These are phyloP conservation scores for Daldinia eschscholtzii DNA, from an alignment of 2,329 filamentous ascomycete genomes.

Conservation along the genomic window DNA sequence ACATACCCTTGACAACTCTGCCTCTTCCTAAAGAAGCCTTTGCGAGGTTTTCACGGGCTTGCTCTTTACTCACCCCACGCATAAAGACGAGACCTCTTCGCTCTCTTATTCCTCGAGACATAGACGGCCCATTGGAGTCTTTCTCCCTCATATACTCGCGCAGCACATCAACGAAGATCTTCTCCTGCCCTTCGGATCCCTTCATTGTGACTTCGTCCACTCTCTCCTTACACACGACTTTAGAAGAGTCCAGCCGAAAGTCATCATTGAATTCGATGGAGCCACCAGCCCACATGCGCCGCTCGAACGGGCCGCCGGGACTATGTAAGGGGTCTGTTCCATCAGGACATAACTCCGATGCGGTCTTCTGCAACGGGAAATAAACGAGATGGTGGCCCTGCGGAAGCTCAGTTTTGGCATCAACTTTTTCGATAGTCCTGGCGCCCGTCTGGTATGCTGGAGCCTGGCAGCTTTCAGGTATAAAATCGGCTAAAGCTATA, in stretches of 20 bases:
- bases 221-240: constrained; percentile 61
- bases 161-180: constrained; percentile 65
- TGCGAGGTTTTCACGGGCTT: constrained; percentile 38
- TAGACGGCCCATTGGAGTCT: constrained; percentile 42
- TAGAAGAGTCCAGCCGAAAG: constrained; percentile 57
- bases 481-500: constrained; percentile 69
- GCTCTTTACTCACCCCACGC: constrained; percentile 49
- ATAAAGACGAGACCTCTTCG: constrained; percentile 67
- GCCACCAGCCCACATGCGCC: constrained; percentile 92
- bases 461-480: constrained; percentile 55
- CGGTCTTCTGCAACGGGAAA: constrained; percentile 78
- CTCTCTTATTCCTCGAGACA: constrained; percentile 57
- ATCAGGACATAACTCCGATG: constrained; percentile 77
- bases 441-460: constrained; percentile 51
- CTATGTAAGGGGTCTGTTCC: constrained; percentile 86
- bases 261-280: constrained; percentile 67
- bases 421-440: constrained; percentile 1
- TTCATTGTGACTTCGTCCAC: constrained; percentile 57
- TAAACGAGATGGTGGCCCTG: constrained; percentile 86
- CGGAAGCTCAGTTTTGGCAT: constrained; percentile 59
- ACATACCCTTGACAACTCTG: constrained; percentile 47
- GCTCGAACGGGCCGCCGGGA: constrained; percentile 77
- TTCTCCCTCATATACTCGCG: constrained; percentile 58
- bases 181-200: constrained; percentile 55
- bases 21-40: constrained; percentile 39